A percentile compares a stretch with the other conserved stretches of the same genome.
Conservation (phyloP, 1,284 basidiomycete genomes). For the Malassezia nana region DNA sequence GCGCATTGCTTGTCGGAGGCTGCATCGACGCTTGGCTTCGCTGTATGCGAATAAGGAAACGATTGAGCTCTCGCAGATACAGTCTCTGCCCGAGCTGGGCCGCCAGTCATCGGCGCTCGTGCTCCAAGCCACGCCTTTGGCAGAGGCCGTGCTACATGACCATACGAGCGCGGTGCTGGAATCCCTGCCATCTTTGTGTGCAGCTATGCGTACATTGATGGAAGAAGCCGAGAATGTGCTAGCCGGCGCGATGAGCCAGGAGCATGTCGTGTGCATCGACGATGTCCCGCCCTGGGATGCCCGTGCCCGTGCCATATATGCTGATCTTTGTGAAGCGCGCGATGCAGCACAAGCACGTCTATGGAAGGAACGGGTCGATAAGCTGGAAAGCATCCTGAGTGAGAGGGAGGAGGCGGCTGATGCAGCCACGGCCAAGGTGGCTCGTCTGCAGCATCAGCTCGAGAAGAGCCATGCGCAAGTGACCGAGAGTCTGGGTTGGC, state of each 20-base stretch:
- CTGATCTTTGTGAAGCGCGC: constrained; percentile 79
- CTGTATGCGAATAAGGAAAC: constrained; percentile 37
- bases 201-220: constrained; percentile 59
- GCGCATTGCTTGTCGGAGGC: constrained; percentile 17
- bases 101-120: constrained; percentile 34
- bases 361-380: background rate
- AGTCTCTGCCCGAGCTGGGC: constrained; percentile 31
- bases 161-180: background rate
- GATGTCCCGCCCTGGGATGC: constrained; percentile 64
- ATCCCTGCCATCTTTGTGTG: background rate
- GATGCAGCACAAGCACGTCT: constrained; percentile 67
- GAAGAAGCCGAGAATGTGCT: constrained; percentile 40
- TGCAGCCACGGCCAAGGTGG: constrained; percentile 80
- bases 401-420: constrained; percentile 72
- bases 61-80: constrained; percentile 31
- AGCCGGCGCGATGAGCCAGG: constrained; percentile 9
- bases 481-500: constrained; percentile 68
- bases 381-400: background rate
- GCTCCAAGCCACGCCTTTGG: constrained; percentile 27
- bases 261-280: constrained; percentile 17
- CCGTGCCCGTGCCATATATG: constrained; percentile 77
- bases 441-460: constrained; percentile 82
- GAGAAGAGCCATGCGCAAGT: constrained; percentile 83
- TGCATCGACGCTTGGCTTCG: constrained; percentile 34
- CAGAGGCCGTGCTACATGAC: constrained; percentile 13